Evolutionary conservation across 1,284 basidiomycete genomes (phyloP), one percentile per base, ranked within the genome.

Genomic region (Chalciporus sp.): DNA sequence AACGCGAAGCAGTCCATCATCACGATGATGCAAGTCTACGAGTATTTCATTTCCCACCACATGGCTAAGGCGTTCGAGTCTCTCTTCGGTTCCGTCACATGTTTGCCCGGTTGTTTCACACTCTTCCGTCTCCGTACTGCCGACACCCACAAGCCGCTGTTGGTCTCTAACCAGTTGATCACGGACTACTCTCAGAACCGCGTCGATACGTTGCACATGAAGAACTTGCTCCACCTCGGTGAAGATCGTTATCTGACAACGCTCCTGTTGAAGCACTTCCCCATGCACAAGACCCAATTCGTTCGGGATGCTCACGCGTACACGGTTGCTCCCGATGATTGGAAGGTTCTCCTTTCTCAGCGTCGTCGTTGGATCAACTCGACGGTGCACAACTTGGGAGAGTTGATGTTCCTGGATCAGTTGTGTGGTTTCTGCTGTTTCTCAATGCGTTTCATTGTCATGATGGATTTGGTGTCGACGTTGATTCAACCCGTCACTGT

Each of bases 1-100:
- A 97, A 98, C 65, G 86, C 93, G 20, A 94, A 94, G 69, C 90
- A 95, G 69, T 95, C 94, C 3, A 82, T 96, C 69, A 92, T 96
- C 58, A 98, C 96, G 11, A 98, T 98, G 96, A 95, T 97, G 84
- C 95, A 98, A 78, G 94, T 96, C n/a, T 97, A 97, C 77, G 94
- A 96, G 68, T 96, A 96, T 80, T 98, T 92, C 77, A 92, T 98
- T 63, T 98, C 92, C 1, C 95, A 97, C 74, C 92, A 99, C 75
- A 86, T 99, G 76, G 91, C 96, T 47, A 99, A 99, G 73, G 95
- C 97, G 0, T 99, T 99, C 74, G 96, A 98, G 74, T 89, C 84
- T 64, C 81, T 99, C 7, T 99, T 99, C 68, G 95, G 95, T 49
- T 96, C 94, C 16, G 95, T 99, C 57, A 98, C 95, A 47, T 99